Conservation (phyloP, 495 filamentous ascomycete genomes). For the Penicillium macrosclerotiorum region DNA sequence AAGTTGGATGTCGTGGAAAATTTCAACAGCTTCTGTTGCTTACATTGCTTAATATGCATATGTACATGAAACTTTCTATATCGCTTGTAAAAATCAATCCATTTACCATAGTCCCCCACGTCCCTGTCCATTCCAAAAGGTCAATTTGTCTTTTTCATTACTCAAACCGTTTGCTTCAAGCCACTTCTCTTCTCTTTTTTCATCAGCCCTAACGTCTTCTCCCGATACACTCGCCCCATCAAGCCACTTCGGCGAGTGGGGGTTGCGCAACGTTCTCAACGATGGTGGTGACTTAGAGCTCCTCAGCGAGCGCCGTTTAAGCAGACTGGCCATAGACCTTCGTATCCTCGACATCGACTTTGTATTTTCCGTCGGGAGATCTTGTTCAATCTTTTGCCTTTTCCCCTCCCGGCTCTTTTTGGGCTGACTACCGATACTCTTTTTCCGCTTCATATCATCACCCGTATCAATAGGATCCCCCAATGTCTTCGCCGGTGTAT, state of each 20-base stretch:
- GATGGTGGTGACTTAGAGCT: constrained; percentile 16
- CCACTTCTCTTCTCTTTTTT: constrained; percentile 16
- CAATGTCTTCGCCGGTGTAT: constrained; percentile 10
- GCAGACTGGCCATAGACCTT: constrained; percentile 16
- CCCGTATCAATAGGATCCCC: constrained; percentile 12
- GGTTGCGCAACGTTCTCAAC: constrained; percentile 4
- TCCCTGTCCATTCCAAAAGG: constrained; percentile 10
- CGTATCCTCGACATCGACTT: constrained; percentile 5
- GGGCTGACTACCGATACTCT: not conserved
- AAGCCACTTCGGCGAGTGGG: constrained; percentile 9
- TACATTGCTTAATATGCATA: not conserved
- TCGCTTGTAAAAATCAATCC: too few relatives aligned
- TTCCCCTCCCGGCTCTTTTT: not conserved
- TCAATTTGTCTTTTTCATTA: constrained; percentile 6
- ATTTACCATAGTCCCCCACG: constrained; percentile 5
- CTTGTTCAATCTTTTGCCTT: not conserved
- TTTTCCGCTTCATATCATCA: not conserved
- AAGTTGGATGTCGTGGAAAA: not conserved
- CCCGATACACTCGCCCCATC: constrained; percentile 11
- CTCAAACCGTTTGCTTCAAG: constrained; percentile 15
- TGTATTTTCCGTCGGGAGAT: not conserved
- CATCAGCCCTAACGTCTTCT: constrained; percentile 12
- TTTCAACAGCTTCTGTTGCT: not conserved
- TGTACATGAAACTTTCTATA: too few relatives aligned
- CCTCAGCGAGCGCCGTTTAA: constrained; percentile 12